Evolutionary conservation across 192 early-diverging fungal species (phyloP), one percentile per base, ranked within the genome.

Genomic region (Dispira simplex): DNA sequence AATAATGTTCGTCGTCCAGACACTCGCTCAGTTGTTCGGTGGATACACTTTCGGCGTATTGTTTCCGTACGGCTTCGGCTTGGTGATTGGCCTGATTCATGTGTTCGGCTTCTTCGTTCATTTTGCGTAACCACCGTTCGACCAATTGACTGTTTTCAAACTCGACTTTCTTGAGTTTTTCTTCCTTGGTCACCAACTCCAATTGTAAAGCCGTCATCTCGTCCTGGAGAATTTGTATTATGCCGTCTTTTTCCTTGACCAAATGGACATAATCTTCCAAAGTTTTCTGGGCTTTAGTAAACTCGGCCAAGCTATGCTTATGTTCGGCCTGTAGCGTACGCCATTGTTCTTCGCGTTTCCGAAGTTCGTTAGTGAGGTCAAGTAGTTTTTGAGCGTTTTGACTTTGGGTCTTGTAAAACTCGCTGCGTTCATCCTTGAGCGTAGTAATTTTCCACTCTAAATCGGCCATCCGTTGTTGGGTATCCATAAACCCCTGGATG

Each of bases 31-130:
- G n/a, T 51, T 20, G 46, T 16, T 57, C 53, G 8, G 16, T 2
- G 16, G 25, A 63, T 28, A 48, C 14, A 46, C 32, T 12, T 55
- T 49, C 73, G 32, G 32, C 32, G 32, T 39, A 39, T 39, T 39
- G 32, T 39, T 39, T 39, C 68, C 69, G 76, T 85, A 86, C 70
- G 77, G 59, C 66, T 81, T 94, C 95, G 65, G 90, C 80, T 75
- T 90, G 89, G 56, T 82, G 79, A 63, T 92, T 98, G 4, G 86
- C 91, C 49, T 90, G 89, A 70, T 98, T 97, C 84, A 98, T 89
- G 67, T 85, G 85, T 43, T 90, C 83, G 1, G 89, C 94, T 66
- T 92, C 86, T 63, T 88, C 84, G 65, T 86, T 90, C 87, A 81
- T 92, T 72, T 86, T 92, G 68, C 88, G 86, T 44, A 94, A 79